Evolutionary conservation across 208 protist species (phyloP).

Genomic region (Novymonas esmeraldas): DNA sequence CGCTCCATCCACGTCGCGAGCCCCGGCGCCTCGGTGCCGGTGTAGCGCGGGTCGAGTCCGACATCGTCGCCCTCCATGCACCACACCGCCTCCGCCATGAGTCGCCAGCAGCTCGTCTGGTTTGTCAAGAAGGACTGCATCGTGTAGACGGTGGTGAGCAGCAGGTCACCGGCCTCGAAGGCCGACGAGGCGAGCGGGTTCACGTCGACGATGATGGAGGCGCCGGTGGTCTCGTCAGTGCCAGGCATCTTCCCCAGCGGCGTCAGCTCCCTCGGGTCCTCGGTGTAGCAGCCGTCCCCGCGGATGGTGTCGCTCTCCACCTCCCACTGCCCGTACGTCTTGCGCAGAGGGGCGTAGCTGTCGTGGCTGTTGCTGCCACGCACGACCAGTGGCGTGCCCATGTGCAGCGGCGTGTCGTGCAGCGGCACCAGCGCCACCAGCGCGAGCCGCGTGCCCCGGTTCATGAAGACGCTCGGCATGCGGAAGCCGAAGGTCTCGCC

Average conservation of each 20-base stretch:
- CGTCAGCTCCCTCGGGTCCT: slow-evolving; percentile 63
- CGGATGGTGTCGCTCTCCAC: slow-evolving; percentile 70
- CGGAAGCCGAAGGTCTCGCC: slow-evolving; percentile 74
- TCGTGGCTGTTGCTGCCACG: slow-evolving; percentile 75
- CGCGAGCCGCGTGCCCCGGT: slow-evolving; percentile 81
- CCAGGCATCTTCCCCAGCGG: slow-evolving; percentile 69
- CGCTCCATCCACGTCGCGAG: slow-evolving; percentile 53
- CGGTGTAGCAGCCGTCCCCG: slow-evolving; percentile 83
- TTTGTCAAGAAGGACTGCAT: slow-evolving; percentile 86
- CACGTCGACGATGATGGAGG: slow-evolving; percentile 63
- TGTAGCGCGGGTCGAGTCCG: slow-evolving; percentile 80
- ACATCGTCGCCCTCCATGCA: slow-evolving; percentile 89
- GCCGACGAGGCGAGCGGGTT: slow-evolving; percentile 72
- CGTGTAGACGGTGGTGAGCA: slow-evolving; percentile 86
- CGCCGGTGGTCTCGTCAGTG: slow-evolving; percentile 60
- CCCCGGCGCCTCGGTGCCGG: slow-evolving; percentile 52
- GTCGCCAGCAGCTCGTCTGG: slow-evolving; percentile 64
- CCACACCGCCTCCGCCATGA: slow-evolving; percentile 80
- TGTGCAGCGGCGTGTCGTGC: slow-evolving; percentile 80
- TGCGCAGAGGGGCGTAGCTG: slow-evolving; percentile 58
- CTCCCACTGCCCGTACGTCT: slow-evolving; percentile 87
- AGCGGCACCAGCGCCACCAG: slow-evolving; percentile 77
- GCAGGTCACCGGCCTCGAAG: slow-evolving; percentile 75
- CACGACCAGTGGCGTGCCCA: slow-evolving; percentile 77
- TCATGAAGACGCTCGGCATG: slow-evolving; percentile 77